Percentiles rank a stretch among this genome's conserved stretches.
phyloP scores from a whole-genome alignment of 2,329 filamentous ascomycete genomes.

The Diaporthe humulicola region DNA sequence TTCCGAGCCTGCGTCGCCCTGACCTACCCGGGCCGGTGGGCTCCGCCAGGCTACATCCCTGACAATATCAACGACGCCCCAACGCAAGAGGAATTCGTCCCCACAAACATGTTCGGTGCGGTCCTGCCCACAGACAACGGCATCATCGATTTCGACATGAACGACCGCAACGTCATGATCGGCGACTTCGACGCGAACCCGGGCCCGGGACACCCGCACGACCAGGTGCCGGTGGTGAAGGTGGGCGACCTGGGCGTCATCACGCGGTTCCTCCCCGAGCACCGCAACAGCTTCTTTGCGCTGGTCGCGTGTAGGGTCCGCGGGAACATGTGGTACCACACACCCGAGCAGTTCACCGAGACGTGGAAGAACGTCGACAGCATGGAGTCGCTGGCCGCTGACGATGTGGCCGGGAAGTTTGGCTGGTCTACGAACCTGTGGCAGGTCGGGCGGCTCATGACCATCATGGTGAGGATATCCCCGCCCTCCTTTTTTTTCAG shows the following conservation, averaged over 20 bases:
- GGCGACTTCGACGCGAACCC: background rate
- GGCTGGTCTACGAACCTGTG: constrained; percentile 31
- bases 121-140: background rate
- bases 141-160: constrained; percentile 28
- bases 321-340: constrained; percentile 22
- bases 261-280: background rate
- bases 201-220: background rate
- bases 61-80: background rate
- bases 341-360: constrained; percentile 25
- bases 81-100: constrained; percentile 17
- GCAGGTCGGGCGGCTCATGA: constrained; percentile 24
- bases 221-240: constrained; percentile 14
- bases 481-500: background rate
- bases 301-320: background rate
- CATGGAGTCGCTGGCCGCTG: background rate
- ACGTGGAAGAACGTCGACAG: constrained; percentile 2
- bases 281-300: background rate
- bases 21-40: background rate
- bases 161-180: constrained; percentile 33
- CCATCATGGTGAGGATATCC: constrained; percentile 1
- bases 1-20: constrained; percentile 32
- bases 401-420: constrained; percentile 13
- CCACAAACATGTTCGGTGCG: background rate
- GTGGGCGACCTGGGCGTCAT: constrained; percentile 24
- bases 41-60: background rate